Conservation (phyloP, 2,329 filamentous ascomycete genomes). For the Curvularia sp. region DNA sequence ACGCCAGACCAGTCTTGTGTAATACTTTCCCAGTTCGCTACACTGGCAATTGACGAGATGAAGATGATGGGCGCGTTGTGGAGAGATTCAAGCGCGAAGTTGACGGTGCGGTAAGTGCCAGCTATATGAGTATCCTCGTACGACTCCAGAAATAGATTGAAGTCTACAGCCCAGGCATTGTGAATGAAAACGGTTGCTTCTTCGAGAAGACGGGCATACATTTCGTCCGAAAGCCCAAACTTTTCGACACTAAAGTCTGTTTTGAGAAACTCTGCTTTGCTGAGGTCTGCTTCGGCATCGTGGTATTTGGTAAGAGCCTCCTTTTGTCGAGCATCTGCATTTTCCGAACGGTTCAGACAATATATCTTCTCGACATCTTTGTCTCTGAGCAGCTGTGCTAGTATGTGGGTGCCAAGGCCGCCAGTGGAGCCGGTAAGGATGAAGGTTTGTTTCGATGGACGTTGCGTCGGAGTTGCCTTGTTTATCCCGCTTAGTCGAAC, state of each 20-base stretch:
- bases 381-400: constrained; percentile 27
- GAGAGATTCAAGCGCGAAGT: constrained; percentile 11
- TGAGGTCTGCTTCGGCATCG: constrained; percentile 15
- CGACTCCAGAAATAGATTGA: constrained; percentile 47
- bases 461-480: neutral
- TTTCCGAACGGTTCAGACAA: constrained; percentile 28
- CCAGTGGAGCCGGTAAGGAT: constrained; percentile 37
- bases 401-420: constrained; percentile 31
- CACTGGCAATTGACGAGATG: constrained; percentile 50
- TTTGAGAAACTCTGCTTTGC: constrained; percentile 1
- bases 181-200: constrained; percentile 57
- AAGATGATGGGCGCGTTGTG: constrained; percentile 42
- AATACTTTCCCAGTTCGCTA: constrained; percentile 22
- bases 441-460: constrained; percentile 13
- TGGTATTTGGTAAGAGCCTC: constrained; percentile 10
- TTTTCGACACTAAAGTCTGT: constrained; percentile 19
- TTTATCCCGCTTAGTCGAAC: neutral
- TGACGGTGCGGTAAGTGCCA: constrained; percentile 15
- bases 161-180: constrained; percentile 63
- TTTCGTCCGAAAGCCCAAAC: constrained; percentile 50
- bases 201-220: constrained; percentile 17
- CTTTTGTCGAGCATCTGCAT: constrained; percentile 23
- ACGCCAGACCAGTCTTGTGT: constrained; percentile 6
- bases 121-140: constrained; percentile 26
- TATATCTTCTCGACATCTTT: constrained; percentile 26